phyloP scores from a whole-genome alignment of 192 early-diverging fungal genomes.

The Glomus cerebriforme region DNA sequence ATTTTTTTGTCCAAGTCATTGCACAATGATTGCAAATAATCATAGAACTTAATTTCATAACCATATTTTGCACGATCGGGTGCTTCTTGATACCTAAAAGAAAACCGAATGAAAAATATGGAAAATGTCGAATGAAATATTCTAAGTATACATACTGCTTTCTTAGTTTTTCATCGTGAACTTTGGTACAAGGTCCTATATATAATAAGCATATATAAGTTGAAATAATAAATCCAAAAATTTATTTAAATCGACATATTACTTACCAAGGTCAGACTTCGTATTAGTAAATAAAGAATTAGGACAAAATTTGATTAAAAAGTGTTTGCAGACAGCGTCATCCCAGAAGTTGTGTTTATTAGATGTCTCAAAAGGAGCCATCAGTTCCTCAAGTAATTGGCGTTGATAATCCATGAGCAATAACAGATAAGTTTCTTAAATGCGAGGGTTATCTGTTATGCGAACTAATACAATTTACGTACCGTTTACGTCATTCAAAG shows the following conservation, averaged over 20 bases:
- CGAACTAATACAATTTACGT: neutral
- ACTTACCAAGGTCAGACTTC: constrained; percentile 75
- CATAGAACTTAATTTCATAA: constrained; percentile 76
- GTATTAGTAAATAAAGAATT: constrained; percentile 85
- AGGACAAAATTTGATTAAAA: constrained; percentile 83
- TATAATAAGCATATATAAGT: neutral
- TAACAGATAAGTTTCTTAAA: neutral
- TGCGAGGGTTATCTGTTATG: neutral
- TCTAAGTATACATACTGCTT: constrained; percentile 44
- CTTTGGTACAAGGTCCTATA: constrained; percentile 60
- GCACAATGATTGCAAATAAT: constrained; percentile 61
- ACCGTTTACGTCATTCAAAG: no score
- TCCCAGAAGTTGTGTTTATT: constrained; percentile 30
- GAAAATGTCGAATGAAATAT: neutral
- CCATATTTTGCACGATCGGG: constrained; percentile 67
- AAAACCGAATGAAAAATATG: neutral
- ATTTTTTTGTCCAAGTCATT: constrained; percentile 75
- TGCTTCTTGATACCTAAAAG: constrained; percentile 59
- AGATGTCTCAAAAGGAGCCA: constrained; percentile 21
- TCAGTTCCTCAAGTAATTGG: constrained; percentile 27
- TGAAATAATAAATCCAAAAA: neutral
- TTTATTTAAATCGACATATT: neutral
- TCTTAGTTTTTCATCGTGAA: constrained; percentile 82
- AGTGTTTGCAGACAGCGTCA: constrained; percentile 69
- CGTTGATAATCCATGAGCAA: constrained; percentile 25